Evolutionary conservation across 2,329 filamentous ascomycete species (phyloP), one percentile per base, ranked within the genome.

Genomic region (Neofusicoccum sp.): DNA sequence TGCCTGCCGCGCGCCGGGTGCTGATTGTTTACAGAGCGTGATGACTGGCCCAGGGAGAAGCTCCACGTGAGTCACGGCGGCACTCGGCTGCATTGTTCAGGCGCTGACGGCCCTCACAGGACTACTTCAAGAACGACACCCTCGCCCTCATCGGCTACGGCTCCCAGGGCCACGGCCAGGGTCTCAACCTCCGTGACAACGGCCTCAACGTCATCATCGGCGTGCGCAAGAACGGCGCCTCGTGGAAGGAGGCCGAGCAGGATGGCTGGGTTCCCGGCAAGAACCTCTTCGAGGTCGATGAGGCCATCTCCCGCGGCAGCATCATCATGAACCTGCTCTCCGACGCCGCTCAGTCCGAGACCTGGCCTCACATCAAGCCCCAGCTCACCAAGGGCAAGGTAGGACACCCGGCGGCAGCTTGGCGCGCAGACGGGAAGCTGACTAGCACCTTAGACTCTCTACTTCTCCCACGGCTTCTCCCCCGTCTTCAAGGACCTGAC

Each of bases 391-490:
- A 98, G 90, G 95, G 91, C 84, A 99, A 99, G 90, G 91, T 93
- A 80, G 68, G 84, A 68, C 61, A 65, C 47, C 64, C 24, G 47
- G 12, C 40, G 62, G 63, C 34, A 45, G 26, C 26, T 36, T 33
- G 7, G 16, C 14, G 9, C 48, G n/a, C 30, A 31, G n/a, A 14
- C 12, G 28, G 6, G 28, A 41, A 54, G 53, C 68, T 74, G 64
- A 74, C 65, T 56, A 26, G 47, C 44, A 30, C 38, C 12, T 5
- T 67, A 95, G 93, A 99, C 95, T 64, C 91, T 99, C 71, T 99
- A 99, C 89, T 99, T 99, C 87, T 98, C 95, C 71, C 95, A 99
- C 87, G 95, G 95, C 76, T 99, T 99, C 90, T 98, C 95, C 66
- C 95, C 95, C 77, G 93, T 99, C 81, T 99, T 99, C 91, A 97